A percentile compares a stretch with the other conserved stretches of the same genome.
These are phyloP conservation scores for Leishmania lainsoni DNA, from an alignment of 208 protist species.

Conservation along the genomic window DNA sequence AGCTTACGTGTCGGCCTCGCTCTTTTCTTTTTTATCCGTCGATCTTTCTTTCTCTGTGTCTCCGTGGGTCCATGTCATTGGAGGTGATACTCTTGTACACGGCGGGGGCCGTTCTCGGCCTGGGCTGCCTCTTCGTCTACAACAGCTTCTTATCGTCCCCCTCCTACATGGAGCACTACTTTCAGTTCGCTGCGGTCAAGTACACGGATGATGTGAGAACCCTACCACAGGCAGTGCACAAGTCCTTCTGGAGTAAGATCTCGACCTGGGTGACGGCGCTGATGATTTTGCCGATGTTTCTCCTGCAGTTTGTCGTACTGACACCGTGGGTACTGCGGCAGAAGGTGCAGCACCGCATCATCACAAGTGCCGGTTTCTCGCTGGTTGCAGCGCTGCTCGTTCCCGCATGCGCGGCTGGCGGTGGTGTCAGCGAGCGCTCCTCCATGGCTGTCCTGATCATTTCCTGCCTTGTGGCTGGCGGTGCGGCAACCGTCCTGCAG, in stretches of 20 bases:
- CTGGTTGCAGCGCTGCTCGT: slow-evolving; percentile 38
- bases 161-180: slow-evolving; percentile 55
- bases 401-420: slow-evolving; percentile 37
- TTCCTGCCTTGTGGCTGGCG: slow-evolving; percentile 32
- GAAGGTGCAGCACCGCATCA: slow-evolving; percentile 42
- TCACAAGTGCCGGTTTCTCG: slow-evolving; percentile 28
- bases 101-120: slow-evolving; percentile 29
- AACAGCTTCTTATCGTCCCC: slow-evolving; percentile 57
- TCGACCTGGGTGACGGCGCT: slow-evolving; percentile 47
- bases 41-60: background rate
- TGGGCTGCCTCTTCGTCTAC: slow-evolving; percentile 48
- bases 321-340: slow-evolving; percentile 39
- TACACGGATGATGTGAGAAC: slow-evolving; percentile 37
- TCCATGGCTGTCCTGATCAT: slow-evolving; percentile 42
- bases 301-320: slow-evolving; percentile 41
- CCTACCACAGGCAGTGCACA: slow-evolving; percentile 26
- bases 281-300: slow-evolving; percentile 48
- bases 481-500: slow-evolving; percentile 32
- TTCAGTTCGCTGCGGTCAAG: slow-evolving; percentile 49
- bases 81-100: slow-evolving; percentile 27
- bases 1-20: background rate
- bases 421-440: slow-evolving; percentile 31
- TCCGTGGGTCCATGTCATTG: slow-evolving; percentile 5
- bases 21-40: slow-evolving; percentile 1
- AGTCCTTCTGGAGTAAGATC: slow-evolving; percentile 41